Evolutionary conservation across 192 early-diverging fungal species (phyloP), one percentile per base, ranked within the genome.

Genomic region (Pilaira anomala): DNA sequence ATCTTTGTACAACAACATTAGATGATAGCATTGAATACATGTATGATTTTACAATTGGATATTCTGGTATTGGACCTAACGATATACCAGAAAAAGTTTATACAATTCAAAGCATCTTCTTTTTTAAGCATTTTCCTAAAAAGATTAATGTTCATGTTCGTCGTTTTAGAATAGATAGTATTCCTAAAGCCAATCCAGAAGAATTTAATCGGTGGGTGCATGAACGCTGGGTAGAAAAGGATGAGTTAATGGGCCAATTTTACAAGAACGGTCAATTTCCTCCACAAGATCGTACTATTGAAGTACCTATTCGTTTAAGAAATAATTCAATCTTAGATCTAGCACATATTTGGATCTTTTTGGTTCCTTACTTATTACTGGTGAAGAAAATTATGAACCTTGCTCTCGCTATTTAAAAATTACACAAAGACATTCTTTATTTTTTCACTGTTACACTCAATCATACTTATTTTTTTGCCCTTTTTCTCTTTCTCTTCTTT

Each of bases 11-110:
- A 48, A 77, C 84, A 53, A 76, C 81, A 54, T 77, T 97, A 36
- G 81, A 80, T 12, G 78, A 79, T 46, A 76, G 84, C 4, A 74
- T 89, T 18, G 78, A 86, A 36, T 89, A 91, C 59, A 44, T 98
- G 14, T 95, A 89, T 62, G 95, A 98, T 70, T 60, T 94, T 4
- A 95, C 97, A 1, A 83, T 98, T 18, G 97, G 91, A 9, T 94
- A 95, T 66, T 81, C 87, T 60, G 92, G 93, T 1, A 69, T 96
- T 13, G 74, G 72, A 18, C 70, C 76, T 24, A 88, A 82, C 7
- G 81, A 92, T 60, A 87, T 89, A 14, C 67, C 67, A 2, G 91
- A 95, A 63, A 87, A 95, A 46, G 78, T 87, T 59, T 93, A 93
- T 62, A 89, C 87, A 3, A 69, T 95, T 3, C 78, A 83, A 62